Evolutionary conservation across 352 stramenopile genomes (phyloP), one percentile per base, ranked within the genome.

Genomic region (Phytophthora sansomeana): DNA sequence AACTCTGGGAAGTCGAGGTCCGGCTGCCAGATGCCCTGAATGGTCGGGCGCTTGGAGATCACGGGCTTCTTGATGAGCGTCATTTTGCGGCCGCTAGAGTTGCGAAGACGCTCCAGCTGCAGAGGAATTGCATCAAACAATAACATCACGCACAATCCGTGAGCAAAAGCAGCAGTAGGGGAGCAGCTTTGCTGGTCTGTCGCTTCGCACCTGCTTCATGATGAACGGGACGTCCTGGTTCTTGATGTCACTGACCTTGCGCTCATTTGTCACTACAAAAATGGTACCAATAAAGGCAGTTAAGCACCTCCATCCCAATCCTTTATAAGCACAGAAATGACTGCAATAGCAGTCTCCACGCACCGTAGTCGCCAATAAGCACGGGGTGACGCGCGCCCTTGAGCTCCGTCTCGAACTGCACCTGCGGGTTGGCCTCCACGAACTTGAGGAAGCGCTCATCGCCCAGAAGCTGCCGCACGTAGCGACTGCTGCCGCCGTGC

Each of bases 21-120:
- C 58, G 84, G 88, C 70, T 96, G 88, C 88, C 88, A 96, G 58
- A 96, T 93, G 54, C 88, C 88, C 69, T 96, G 88, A 19, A 95
- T 80, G 21, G 84, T 94, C 33, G 75, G 83, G 58, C 85, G 83
- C 69, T 92, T 93, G 17, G 88, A 83, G 71, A 91, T 81, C 28
- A 96, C 85, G 0, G 88, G 88, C 32, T 85, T 86, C 71, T 96
- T 96, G 65, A 96, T 90, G 52, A 44, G 63, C 57, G 88, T 96
- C 88, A 96, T 95, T 79, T 96, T 96, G 47, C 88, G 83, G 56
- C 88, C 88, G 59, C 88, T 96, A 59, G 88, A 90, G 80, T 95
- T 89, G 49, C 89, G 78, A 67, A 96, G 65, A 33, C 89, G 86
- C 71, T 95, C 80, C 24, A 96, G 77, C 87, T 95, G 41, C 39